A percentile compares a stretch with the other conserved stretches of the same genome.
Conservation (phyloP, 345 rosid genomes). For the Heritiera fomes region DNA sequence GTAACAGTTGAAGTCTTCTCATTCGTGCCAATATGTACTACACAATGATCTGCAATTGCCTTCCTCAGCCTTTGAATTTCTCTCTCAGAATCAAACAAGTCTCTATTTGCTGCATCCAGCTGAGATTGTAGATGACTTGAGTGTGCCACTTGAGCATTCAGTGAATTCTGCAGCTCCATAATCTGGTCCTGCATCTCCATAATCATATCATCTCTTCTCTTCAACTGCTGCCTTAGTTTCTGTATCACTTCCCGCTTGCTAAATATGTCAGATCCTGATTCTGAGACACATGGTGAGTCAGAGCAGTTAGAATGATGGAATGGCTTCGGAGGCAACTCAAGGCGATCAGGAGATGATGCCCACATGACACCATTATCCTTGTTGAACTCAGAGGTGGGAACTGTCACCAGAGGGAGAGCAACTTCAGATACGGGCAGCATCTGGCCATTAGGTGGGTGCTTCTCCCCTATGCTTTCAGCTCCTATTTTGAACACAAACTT, state of each 20-base stretch:
- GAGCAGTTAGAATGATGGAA: constrained; percentile 82
- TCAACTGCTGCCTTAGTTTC: constrained; percentile 87
- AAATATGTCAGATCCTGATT: constrained; percentile 94
- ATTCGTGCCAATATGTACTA: constrained; percentile 40
- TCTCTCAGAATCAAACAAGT: constrained; percentile 73
- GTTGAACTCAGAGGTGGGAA: constrained; percentile 55
- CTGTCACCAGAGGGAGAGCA: constrained; percentile 72
- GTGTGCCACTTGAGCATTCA: constrained; percentile 57
- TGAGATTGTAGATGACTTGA: constrained; percentile 73
- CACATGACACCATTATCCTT: constrained; percentile 73
- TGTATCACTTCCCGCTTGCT: constrained; percentile 92
- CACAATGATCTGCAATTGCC: constrained; percentile 84
- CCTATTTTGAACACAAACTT: constrained; percentile 42
- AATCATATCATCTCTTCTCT: constrained; percentile 93
- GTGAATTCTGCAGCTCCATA: constrained; percentile 65
- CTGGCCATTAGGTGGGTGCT: constrained; percentile 45
- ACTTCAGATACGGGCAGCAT: constrained; percentile 50
- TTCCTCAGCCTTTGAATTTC: constrained; percentile 90
- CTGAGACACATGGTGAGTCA: constrained; percentile 94
- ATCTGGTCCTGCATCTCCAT: constrained; percentile 98
- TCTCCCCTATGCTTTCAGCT: constrained; percentile 49
- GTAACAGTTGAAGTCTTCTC: constrained; percentile 38
- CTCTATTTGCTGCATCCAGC: constrained; percentile 70
- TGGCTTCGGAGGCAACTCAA: constrained; percentile 76
- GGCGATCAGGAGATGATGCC: constrained; percentile 76